Base-by-base conservation (phyloP, 1,284 basidiomycete species). In the Moesziomyces sp. region DNA sequence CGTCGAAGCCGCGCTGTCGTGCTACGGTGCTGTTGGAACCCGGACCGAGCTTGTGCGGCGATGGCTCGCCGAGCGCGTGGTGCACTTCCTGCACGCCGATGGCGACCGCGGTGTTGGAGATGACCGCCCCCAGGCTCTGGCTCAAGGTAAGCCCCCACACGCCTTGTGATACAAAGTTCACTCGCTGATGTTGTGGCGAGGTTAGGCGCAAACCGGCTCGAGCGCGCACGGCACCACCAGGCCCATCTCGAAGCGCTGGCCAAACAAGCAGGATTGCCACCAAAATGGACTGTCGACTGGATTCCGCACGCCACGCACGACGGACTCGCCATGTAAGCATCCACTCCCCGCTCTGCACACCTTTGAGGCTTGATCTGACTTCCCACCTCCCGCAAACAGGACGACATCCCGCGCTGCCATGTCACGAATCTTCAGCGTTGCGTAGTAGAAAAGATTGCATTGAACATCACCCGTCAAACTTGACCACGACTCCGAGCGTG, bases 401-500 rank as follows among this genome's bases (percentile, higher is more conserved):
- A 28, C 49, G 5, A 63, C 56, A n/a, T 63, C 57, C 0, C 8
- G 47, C 24, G 52, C 48, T 38, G 57, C 66, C 19, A 47, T 69
- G 8, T 26, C 40, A 21, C 38, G 57, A 11, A 52, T 63, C 42
- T 69, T 69, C 18, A 11, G 7, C 14, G 9, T 18, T 48, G 46
- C 46, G 11, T 48, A 8, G 24, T 8, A 18, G 4, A 21, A 45
- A 14, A 4, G 9, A 18, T 49, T 1, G 24, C 43, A 13, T 47
- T 21, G 16, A 8, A 28, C 21, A 50, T 52, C 24, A 65, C 5
- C 11, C 38, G 38, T 8, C 19, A 13, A 71, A 74, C 14, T 26
- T 53, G 45, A 74, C 54, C 19, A 63, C 30, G 24, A 71, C 50
- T 3, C 50, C 63, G 14, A 79, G 40, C 6, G 65, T 69, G 86